Conservation (phyloP, 768 basidiomycete genomes). For the Agrocybe praecox region DNA sequence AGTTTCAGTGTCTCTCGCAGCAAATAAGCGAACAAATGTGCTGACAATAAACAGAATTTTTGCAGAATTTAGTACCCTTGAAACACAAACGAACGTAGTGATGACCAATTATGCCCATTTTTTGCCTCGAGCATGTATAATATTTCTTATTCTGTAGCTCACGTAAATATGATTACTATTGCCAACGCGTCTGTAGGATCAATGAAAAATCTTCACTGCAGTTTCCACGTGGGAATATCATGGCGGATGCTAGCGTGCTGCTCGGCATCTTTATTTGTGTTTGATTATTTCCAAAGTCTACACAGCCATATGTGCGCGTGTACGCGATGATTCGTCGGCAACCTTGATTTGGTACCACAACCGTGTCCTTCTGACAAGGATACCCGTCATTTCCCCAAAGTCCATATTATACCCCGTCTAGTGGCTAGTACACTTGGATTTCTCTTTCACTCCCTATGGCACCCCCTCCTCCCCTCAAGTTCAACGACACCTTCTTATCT, state of each 20-base stretch:
- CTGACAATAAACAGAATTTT: too few relatives aligned
- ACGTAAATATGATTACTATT: too few relatives aligned
- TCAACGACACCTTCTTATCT: slow-evolving; percentile 28
- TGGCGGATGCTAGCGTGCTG: background rate
- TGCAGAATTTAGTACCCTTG: too few relatives aligned
- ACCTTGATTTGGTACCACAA: background rate
- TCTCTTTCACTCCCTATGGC: slow-evolving; percentile 7
- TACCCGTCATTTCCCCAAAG: background rate
- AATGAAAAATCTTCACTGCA: too few relatives aligned
- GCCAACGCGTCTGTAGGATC: background rate
- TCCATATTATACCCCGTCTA: background rate
- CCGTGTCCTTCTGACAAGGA: background rate
- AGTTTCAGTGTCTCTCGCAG: too few relatives aligned
- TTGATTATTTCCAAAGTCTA: background rate
- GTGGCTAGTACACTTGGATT: background rate
- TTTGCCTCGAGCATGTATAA: too few relatives aligned
- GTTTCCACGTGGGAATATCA: background rate
- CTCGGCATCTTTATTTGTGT: background rate
- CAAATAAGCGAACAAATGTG: too few relatives aligned
- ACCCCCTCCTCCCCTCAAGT: slow-evolving; percentile 27
- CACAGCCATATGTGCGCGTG: background rate
- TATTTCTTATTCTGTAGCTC: too few relatives aligned
- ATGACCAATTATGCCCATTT: too few relatives aligned
- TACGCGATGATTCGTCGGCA: background rate
- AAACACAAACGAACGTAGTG: too few relatives aligned